A percentile compares a stretch with the other conserved stretches of the same genome.
Evolutionary conservation across 1,284 basidiomycete species (phyloP).

Genomic region (Cerioporus squamosus): DNA sequence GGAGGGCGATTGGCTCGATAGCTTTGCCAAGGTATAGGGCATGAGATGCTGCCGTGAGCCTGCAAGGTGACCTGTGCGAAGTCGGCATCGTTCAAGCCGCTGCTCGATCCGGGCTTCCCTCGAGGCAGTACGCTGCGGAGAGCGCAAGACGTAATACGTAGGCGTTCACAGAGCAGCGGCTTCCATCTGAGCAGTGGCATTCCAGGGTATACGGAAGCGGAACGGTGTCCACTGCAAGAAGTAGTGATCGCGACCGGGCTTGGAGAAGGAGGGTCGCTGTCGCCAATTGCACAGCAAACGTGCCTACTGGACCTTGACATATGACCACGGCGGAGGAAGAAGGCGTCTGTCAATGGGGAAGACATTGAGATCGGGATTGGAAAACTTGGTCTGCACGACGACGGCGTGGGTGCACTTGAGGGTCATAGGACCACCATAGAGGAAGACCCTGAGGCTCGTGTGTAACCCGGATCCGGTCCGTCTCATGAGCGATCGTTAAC

Average conservation of each 20-base stretch:
- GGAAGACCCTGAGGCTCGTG: slow-evolving; percentile 10
- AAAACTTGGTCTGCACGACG: slow-evolving; percentile 1
- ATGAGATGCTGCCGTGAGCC: neutral
- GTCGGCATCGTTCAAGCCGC: neutral
- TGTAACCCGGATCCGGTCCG: slow-evolving; percentile 1
- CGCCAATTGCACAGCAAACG: slow-evolving; percentile 4
- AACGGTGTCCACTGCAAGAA: neutral
- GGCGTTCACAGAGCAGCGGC: neutral
- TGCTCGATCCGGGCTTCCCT: neutral
- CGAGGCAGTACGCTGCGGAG: neutral
- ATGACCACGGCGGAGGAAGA: slow-evolving; percentile 6
- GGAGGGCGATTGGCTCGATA: slow-evolving; percentile 1
- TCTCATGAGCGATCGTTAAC: neutral
- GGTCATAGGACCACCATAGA: slow-evolving; percentile 12
- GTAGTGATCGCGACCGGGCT: neutral
- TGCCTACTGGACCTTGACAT: slow-evolving; percentile 2
- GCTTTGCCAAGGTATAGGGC: neutral
- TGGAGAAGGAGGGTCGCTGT: neutral
- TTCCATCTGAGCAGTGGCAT: neutral
- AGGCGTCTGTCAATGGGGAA: neutral
- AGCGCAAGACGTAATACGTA: slow-evolving; percentile 3
- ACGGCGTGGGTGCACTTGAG: slow-evolving; percentile 1
- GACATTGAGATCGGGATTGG: neutral
- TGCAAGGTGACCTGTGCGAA: neutral
- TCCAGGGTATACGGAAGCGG: neutral